phyloP scores from a whole-genome alignment of 768 basidiomycete genomes.

The Auriscalpium orientale region DNA sequence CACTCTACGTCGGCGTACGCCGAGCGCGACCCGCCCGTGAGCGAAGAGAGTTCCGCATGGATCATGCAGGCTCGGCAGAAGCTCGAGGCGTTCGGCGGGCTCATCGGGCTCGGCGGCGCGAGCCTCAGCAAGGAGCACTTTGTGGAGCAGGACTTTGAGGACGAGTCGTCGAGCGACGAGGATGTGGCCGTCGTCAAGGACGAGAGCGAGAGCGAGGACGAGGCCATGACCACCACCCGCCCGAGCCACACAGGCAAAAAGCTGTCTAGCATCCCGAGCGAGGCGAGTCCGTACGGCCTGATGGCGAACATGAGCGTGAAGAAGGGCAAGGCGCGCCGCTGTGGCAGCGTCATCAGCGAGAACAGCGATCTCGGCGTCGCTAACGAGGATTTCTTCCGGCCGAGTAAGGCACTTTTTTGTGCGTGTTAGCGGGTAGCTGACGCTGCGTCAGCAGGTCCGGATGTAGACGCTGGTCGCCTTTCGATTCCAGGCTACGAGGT shows the following conservation, averaged over 20 bases:
- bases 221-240: slow-evolving; percentile 29
- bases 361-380: slow-evolving; percentile 40
- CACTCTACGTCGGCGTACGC: no score
- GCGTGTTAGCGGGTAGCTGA: background rate
- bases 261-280: slow-evolving; percentile 51
- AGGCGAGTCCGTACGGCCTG: slow-evolving; percentile 65
- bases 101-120: slow-evolving; percentile 55
- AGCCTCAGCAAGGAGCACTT: slow-evolving; percentile 42
- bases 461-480: slow-evolving; percentile 6
- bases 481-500: slow-evolving; percentile 7
- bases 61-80: slow-evolving; percentile 66
- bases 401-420: slow-evolving; percentile 15
- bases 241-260: slow-evolving; percentile 40
- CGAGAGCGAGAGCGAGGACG: slow-evolving; percentile 7
- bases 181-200: slow-evolving; percentile 35
- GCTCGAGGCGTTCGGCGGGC: slow-evolving; percentile 58
- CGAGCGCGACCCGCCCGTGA: slow-evolving; percentile 17
- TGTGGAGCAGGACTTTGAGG: slow-evolving; percentile 13
- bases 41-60: slow-evolving; percentile 65
- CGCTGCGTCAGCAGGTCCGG: background rate
- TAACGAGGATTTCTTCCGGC: slow-evolving; percentile 57
- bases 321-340: slow-evolving; percentile 19
- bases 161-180: slow-evolving; percentile 30
- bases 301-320: slow-evolving; percentile 59
- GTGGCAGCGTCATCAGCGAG: slow-evolving; percentile 16